Percentiles rank a stretch among this genome's conserved stretches.
Evolutionary conservation across 2,329 filamentous ascomycete species (phyloP).

Genomic region (Trichoderma pleuroti): DNA sequence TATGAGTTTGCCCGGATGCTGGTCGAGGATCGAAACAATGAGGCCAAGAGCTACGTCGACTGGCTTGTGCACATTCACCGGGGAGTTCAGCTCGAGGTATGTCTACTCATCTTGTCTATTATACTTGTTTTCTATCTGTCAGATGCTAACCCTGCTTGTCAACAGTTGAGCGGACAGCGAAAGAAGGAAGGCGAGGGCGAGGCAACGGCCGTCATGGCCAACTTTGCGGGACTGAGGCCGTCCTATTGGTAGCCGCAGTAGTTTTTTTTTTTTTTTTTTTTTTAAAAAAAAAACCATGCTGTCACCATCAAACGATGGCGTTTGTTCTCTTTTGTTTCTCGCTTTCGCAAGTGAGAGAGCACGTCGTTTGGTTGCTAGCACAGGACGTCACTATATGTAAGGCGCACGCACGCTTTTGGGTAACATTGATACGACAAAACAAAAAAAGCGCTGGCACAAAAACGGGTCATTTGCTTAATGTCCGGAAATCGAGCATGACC

Average conservation of each 20-base stretch:
- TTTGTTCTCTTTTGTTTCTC: background rate
- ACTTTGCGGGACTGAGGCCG: conserved; percentile 57
- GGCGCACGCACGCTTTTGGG: conserved; percentile 22
- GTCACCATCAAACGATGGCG: background rate
- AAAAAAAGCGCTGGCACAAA: conserved; percentile 17
- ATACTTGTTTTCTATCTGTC: background rate
- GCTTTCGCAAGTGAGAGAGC: background rate
- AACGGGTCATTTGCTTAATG: conserved; percentile 10
- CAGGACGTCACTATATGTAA: background rate
- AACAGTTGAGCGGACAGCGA: conserved; percentile 63
- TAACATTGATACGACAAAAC: conserved; percentile 23
- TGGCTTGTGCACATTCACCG: conserved; percentile 96
- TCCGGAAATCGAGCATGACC: background rate
- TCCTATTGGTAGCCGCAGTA: conserved; percentile 51
- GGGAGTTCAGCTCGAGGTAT: conserved; percentile 83
- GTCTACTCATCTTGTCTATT: conserved; percentile 25
- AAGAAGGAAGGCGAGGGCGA: conserved; percentile 62
- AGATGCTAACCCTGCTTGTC: background rate
- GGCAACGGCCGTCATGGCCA: conserved; percentile 44
- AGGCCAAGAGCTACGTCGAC: conserved; percentile 96
- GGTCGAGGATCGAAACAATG: conserved; percentile 93
- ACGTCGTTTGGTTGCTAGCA: background rate
- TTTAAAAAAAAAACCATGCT: background rate
- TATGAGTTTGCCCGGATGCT: conserved; percentile 92
- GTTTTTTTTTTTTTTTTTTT: too few species aligned